Evolutionary conservation across 2,329 filamentous ascomycete genomes (phyloP).

Genomic region (Penicillium griseofulvum): DNA sequence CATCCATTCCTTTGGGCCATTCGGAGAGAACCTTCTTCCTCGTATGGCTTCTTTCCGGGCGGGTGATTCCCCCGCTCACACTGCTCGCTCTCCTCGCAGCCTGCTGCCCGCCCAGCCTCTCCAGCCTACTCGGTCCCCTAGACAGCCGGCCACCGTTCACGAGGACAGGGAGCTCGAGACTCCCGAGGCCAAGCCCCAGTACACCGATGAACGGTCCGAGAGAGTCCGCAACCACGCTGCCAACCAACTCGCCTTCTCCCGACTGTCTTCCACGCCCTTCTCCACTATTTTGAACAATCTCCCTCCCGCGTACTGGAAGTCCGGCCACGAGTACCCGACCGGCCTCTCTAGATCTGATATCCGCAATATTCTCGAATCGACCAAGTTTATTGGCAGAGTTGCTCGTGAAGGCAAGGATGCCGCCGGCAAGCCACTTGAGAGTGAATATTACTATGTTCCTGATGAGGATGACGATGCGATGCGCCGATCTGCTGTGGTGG

Average conservation of each 20-base stretch:
- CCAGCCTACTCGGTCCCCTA: slow-evolving; percentile 32
- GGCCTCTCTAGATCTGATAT: slow-evolving; percentile 62
- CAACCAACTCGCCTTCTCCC: slow-evolving; percentile 93
- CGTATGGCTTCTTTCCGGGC: slow-evolving; percentile 76
- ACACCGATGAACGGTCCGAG: slow-evolving; percentile 28
- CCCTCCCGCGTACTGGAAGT: slow-evolving; percentile 60
- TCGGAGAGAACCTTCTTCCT: slow-evolving; percentile 78
- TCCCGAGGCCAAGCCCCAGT: slow-evolving; percentile 18
- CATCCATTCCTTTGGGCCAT: slow-evolving; percentile 87
- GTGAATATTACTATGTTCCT: slow-evolving; percentile 94
- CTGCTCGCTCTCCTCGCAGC: slow-evolving; percentile 31
- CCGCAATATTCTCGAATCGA: slow-evolving; percentile 68
- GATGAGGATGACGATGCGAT: slow-evolving; percentile 79
- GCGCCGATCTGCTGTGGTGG: slow-evolving; percentile 76
- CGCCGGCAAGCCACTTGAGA: slow-evolving; percentile 87
- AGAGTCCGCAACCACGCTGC: slow-evolving; percentile 73
- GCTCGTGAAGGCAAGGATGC: slow-evolving; percentile 90
- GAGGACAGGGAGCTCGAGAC: slow-evolving; percentile 21
- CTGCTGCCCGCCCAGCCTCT: slow-evolving; percentile 33
- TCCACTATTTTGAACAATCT: slow-evolving; percentile 87
- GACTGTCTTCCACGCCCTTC: slow-evolving; percentile 84
- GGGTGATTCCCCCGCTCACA: slow-evolving; percentile 59
- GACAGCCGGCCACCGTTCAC: slow-evolving; percentile 25
- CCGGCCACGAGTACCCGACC: slow-evolving; percentile 44
- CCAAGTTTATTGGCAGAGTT: slow-evolving; percentile 83